Percentiles rank a stretch among this genome's conserved stretches.
Conservation (phyloP, 208 protist genomes). For the Trypanosoma melophagium region DNA sequence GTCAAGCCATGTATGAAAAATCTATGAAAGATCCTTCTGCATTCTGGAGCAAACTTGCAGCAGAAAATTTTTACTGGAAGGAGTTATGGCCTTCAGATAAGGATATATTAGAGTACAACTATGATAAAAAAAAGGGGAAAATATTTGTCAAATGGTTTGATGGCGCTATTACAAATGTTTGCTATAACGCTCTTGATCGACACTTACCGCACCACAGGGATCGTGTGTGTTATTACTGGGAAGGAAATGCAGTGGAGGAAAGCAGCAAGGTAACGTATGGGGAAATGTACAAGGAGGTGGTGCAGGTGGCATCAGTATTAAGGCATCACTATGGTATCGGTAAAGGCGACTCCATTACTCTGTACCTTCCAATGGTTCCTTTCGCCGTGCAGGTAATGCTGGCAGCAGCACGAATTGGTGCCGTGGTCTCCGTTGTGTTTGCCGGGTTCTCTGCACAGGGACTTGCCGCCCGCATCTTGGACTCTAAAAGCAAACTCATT, state of each 20-base stretch:
- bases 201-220: slow-evolving; percentile 69
- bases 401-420: slow-evolving; percentile 97
- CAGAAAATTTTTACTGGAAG: slow-evolving; percentile 71
- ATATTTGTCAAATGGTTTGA: slow-evolving; percentile 85
- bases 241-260: slow-evolving; percentile 79
- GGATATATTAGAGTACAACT: slow-evolving; percentile 72
- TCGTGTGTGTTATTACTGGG: slow-evolving; percentile 84
- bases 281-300: slow-evolving; percentile 79
- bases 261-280: slow-evolving; percentile 77
- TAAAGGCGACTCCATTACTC: slow-evolving; percentile 92
- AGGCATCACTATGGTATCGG: slow-evolving; percentile 77
- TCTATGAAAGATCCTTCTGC: slow-evolving; percentile 52
- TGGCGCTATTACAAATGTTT: slow-evolving; percentile 75
- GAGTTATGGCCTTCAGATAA: slow-evolving; percentile 54
- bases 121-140: slow-evolving; percentile 61
- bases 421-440: slow-evolving; percentile 83
- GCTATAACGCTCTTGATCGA: slow-evolving; percentile 90
- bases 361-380: slow-evolving; percentile 97
- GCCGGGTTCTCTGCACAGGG: slow-evolving; percentile 78
- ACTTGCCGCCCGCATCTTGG: slow-evolving; percentile 57
- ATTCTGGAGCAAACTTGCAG: slow-evolving; percentile 74
- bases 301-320: slow-evolving; percentile 90
- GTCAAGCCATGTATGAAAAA: slow-evolving; percentile 67
- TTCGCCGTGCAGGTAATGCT: slow-evolving; percentile 93
- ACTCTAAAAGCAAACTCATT: slow-evolving; percentile 61